Conservation (phyloP, 2,329 filamentous ascomycete genomes). For the Tolypocladium nubicola region DNA sequence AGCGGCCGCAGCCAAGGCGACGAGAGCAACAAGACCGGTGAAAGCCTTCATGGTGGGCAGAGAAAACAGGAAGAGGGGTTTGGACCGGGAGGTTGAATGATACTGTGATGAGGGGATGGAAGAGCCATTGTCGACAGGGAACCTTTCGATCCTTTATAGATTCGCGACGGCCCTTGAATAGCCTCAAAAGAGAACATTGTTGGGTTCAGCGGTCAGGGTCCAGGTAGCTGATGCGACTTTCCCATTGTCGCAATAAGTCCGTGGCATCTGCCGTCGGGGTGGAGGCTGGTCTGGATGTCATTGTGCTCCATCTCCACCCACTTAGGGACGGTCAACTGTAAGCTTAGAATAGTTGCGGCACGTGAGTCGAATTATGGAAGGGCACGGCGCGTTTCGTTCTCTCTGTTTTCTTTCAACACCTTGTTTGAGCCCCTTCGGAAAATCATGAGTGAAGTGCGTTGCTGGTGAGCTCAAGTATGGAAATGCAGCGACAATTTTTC, state of each 20-base stretch:
- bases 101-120: background rate
- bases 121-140: background rate
- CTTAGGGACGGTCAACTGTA: too few relatives aligned
- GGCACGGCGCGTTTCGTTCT: too few relatives aligned
- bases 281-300: too few relatives aligned
- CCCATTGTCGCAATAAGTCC: background rate
- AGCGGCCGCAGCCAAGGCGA: constrained; percentile 23
- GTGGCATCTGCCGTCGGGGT: too few relatives aligned
- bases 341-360: too few relatives aligned
- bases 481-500: too few relatives aligned
- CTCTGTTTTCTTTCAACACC: too few relatives aligned
- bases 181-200: background rate
- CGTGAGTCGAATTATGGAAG: too few relatives aligned
- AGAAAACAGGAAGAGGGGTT: background rate
- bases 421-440: too few relatives aligned
- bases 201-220: background rate
- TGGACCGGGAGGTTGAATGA: background rate
- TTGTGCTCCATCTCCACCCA: too few relatives aligned
- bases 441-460: background rate
- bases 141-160: background rate
- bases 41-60: constrained; percentile 27
- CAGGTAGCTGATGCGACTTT: background rate
- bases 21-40: constrained; percentile 21
- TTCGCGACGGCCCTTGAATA: background rate
- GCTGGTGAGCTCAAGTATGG: background rate